Conservation (phyloP, 371 early-diverging fungal genomes). For the Apophysomyces variabilis region DNA sequence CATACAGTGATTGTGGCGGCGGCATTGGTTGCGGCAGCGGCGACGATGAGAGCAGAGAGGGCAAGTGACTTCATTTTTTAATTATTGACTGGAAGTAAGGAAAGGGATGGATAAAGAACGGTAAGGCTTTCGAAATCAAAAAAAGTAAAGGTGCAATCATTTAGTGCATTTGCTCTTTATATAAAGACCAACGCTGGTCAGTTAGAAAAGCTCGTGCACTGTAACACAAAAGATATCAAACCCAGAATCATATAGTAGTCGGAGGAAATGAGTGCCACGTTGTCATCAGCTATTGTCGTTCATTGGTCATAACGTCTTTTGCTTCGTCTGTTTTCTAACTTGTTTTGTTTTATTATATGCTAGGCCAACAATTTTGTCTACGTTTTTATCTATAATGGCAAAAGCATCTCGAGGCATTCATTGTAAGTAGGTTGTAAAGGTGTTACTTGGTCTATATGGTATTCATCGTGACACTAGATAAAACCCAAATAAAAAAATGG, state of each 20-base stretch:
- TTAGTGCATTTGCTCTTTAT: slow-evolving; percentile 4
- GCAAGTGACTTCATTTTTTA: slow-evolving; percentile 25
- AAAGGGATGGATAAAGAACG: slow-evolving; percentile 15
- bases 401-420: neutral
- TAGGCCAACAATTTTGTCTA: slow-evolving; percentile 15
- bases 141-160: slow-evolving; percentile 1
- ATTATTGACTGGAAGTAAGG: neutral
- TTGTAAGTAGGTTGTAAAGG: slow-evolving; percentile 9
- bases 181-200: slow-evolving; percentile 4
- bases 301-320: neutral
- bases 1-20: slow-evolving; percentile 27
- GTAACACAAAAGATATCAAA: neutral
- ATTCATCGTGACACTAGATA: slow-evolving; percentile 16
- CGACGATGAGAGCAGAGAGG: slow-evolving; percentile 21
- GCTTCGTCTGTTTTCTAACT: neutral
- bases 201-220: slow-evolving; percentile 10
- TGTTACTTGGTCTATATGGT: slow-evolving; percentile 22
- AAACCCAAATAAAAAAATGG: neutral
- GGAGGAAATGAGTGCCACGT: slow-evolving; percentile 14
- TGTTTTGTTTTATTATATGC: neutral
- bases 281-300: neutral
- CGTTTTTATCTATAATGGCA: slow-evolving; percentile 14
- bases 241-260: slow-evolving; percentile 13
- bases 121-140: slow-evolving; percentile 6
- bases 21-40: slow-evolving; percentile 23